Percentiles rank a stretch among this genome's conserved stretches.
Evolutionary conservation across 2,329 filamentous ascomycete genomes (phyloP).

Genomic region (Chaetomium globosum): DNA sequence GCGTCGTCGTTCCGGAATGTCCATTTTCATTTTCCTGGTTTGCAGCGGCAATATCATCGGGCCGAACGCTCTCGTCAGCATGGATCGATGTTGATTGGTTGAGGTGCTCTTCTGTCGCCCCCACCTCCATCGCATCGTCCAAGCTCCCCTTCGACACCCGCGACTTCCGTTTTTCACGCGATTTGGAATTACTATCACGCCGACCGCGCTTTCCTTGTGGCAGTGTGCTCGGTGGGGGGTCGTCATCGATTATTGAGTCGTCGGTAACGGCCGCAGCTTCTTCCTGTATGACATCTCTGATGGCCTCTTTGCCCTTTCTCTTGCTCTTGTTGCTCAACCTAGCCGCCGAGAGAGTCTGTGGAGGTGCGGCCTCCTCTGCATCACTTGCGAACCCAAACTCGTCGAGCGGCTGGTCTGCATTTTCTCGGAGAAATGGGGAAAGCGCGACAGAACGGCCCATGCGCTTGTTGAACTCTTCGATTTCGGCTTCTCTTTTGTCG

Average conservation of each 20-base stretch:
- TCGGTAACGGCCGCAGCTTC: neutral
- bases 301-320: conserved; percentile 1
- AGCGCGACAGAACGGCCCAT: conserved; percentile 3
- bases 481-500: neutral
- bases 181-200: conserved; percentile 11
- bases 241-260: conserved; percentile 5
- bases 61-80: neutral
- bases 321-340: neutral
- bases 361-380: neutral
- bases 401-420: neutral
- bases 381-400: neutral
- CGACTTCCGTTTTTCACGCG: conserved; percentile 16
- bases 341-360: neutral
- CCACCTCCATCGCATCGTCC: neutral
- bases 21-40: neutral
- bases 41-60: neutral
- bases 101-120: neutral
- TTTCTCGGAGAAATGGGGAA: neutral
- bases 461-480: neutral
- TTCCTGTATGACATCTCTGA: neutral
- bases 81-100: neutral
- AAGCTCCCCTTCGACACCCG: neutral
- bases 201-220: conserved; percentile 7
- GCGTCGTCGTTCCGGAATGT: neutral
- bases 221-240: conserved; percentile 16